Percentiles rank a stretch among this genome's conserved stretches.
These are phyloP conservation scores for Platismatia glauca DNA, from an alignment of 495 filamentous ascomycete species.

Conservation along the genomic window DNA sequence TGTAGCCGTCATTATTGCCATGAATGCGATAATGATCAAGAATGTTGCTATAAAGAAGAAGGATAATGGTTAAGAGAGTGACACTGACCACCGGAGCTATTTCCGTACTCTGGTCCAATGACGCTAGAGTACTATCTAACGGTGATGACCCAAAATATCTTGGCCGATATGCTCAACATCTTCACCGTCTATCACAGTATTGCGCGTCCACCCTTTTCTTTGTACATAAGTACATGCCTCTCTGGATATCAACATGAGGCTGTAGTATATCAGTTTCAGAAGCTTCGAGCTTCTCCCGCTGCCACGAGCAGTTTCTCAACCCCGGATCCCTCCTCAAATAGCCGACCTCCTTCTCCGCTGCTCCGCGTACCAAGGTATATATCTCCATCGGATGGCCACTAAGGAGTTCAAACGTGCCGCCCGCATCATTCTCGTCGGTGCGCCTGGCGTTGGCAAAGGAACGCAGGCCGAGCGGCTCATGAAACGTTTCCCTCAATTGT, in stretches of 20 bases:
- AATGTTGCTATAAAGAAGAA: too few species aligned
- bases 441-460: constrained; percentile 88
- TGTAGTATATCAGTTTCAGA: constrained; percentile 15
- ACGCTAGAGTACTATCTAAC: too few species aligned
- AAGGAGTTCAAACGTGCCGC: constrained; percentile 67
- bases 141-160: too few species aligned
- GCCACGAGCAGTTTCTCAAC: constrained; percentile 13
- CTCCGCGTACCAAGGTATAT: constrained; percentile 6
- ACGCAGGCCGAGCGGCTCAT: constrained; percentile 88
- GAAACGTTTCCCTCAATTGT: constrained; percentile 75
- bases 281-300: constrained; percentile 23
- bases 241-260: constrained; percentile 14
- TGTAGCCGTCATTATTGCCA: too few species aligned
- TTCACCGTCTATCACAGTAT: too few species aligned
- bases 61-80: too few species aligned
- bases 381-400: constrained; percentile 19
- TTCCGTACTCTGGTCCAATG: too few species aligned
- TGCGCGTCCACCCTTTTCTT: not conserved
- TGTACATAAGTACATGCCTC: constrained; percentile 12
- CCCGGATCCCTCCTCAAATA: not conserved
- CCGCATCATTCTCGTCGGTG: constrained; percentile 87
- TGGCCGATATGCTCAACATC: too few species aligned
- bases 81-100: too few species aligned
- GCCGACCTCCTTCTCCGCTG: not conserved
- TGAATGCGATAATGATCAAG: too few species aligned